Percentiles rank a stretch among this genome's conserved stretches.
phyloP scores from a whole-genome alignment of 345 rosid species.

The Noccaea bulbosa region DNA sequence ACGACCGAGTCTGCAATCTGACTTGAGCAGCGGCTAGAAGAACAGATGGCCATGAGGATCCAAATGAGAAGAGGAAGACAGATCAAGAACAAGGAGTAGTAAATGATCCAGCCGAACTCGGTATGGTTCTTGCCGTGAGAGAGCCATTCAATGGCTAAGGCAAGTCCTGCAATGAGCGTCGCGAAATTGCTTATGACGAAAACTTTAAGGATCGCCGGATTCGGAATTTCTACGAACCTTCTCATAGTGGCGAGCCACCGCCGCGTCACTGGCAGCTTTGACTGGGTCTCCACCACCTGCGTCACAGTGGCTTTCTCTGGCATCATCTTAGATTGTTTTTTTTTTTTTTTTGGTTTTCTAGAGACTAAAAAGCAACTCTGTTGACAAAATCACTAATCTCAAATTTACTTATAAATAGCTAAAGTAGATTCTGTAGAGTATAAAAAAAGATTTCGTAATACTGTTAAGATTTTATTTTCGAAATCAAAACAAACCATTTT shows the following conservation, averaged over 20 bases:
- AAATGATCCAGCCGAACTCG: conserved; percentile 38
- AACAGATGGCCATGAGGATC: conserved; percentile 15
- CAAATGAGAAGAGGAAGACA: conserved; percentile 31
- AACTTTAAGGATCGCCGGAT: conserved; percentile 35
- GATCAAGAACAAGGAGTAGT: conserved; percentile 35
- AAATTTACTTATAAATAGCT: neutral
- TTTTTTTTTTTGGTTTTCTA: neutral
- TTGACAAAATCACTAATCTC: neutral
- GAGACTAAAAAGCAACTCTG: neutral
- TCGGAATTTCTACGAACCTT: conserved; percentile 13
- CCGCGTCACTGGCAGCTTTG: neutral
- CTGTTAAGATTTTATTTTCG: too few relatives aligned
- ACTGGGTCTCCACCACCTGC: neutral
- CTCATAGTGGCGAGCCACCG: neutral
- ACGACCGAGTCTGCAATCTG: conserved; percentile 25
- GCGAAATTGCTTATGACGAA: conserved; percentile 29
- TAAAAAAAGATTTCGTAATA: too few relatives aligned
- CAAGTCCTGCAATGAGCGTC: conserved; percentile 38
- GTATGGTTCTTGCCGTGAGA: conserved; percentile 35
- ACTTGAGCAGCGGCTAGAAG: neutral
- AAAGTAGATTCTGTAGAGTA: neutral
- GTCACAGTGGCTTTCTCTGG: neutral
- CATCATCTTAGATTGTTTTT: neutral
- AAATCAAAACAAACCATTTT: too few relatives aligned
- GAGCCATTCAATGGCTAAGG: conserved; percentile 38